Conservation (phyloP, 2,329 filamentous ascomycete genomes). For the Basipetospora chlamydospora region DNA sequence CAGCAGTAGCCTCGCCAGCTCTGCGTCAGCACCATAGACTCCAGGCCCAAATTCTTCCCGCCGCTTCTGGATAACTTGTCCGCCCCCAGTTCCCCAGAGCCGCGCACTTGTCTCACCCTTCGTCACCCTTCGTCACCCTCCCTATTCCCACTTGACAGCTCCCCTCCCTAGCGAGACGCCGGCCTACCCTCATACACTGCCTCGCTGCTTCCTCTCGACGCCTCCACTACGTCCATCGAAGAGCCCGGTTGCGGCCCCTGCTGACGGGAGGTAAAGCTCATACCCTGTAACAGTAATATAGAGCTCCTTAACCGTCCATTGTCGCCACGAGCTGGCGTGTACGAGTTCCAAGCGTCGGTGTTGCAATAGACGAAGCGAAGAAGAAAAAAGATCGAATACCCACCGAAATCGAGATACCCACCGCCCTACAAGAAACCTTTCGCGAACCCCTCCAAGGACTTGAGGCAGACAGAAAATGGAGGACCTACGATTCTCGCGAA, state of each 20-base stretch:
- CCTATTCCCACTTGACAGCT: not conserved
- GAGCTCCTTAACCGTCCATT: constrained; percentile 2
- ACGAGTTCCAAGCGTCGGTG: constrained; percentile 4
- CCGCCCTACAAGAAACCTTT: no score
- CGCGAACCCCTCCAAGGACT: no score
- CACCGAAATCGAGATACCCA: no score
- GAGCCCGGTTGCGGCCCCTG: no score
- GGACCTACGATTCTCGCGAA: constrained; percentile 64
- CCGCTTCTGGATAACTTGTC: not conserved
- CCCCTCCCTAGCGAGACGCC: not conserved
- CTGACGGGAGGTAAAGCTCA: not conserved
- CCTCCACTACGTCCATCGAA: no score
- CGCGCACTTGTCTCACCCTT: not conserved
- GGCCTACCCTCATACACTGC: not conserved
- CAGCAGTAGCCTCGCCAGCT: no score
- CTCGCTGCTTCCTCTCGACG: not conserved
- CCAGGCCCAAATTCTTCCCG: no score
- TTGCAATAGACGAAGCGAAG: constrained; percentile 4
- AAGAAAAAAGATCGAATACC: not conserved
- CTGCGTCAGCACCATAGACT: no score
- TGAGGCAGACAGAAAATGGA: constrained; percentile 50
- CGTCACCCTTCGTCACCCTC: not conserved
- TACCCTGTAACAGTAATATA: constrained; percentile 6
- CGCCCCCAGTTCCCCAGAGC: not conserved
- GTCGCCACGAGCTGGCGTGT: constrained; percentile 2